These are phyloP conservation scores for Cutaneotrichosporon spelunceum DNA, from an alignment of 1,284 basidiomycete genomes.

Conservation along the genomic window DNA sequence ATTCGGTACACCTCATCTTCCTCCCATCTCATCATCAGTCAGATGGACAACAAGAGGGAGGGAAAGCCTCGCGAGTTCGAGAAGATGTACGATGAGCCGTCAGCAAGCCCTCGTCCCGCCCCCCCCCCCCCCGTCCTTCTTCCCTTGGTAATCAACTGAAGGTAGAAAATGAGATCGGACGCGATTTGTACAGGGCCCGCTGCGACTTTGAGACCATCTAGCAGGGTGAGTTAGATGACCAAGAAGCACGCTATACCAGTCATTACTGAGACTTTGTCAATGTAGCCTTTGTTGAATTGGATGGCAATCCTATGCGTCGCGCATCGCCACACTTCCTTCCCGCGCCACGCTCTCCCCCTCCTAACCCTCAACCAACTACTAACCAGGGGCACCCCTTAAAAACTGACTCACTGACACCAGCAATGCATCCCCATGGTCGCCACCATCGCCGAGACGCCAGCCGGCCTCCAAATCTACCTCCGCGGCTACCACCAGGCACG, in stretches of 20 bases:
- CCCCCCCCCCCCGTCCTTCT: too few relatives aligned
- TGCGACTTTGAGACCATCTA: slow-evolving; percentile 14
- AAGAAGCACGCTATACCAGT: slow-evolving; percentile 9
- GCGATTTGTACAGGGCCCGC: slow-evolving; percentile 14
- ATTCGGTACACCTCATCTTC: too few relatives aligned
- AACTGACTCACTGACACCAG: slow-evolving; percentile 2
- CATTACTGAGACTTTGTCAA: slow-evolving; percentile 20
- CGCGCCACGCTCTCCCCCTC: not conserved
- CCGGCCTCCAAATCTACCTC: slow-evolving; percentile 1
- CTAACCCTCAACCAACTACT: not conserved
- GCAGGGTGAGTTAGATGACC: slow-evolving; percentile 10
- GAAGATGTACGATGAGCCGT: not conserved
- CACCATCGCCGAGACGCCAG: not conserved
- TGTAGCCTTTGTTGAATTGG: slow-evolving; percentile 22
- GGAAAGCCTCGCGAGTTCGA: not conserved
- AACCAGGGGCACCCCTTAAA: too few relatives aligned
- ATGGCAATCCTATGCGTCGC: slow-evolving; percentile 13
- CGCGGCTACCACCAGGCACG: slow-evolving; percentile 35
- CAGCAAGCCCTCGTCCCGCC: too few relatives aligned
- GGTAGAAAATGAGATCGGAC: slow-evolving; percentile 17
- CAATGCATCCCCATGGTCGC: slow-evolving; percentile 21
- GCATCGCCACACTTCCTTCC: not conserved
- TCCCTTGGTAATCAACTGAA: not conserved
- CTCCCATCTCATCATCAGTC: not conserved
- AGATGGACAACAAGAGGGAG: not conserved